Percentiles rank a stretch among this genome's conserved stretches.
These are phyloP conservation scores for Lunasporangiospora selenospora DNA, from an alignment of 192 early-diverging fungal species.

Conservation along the genomic window DNA sequence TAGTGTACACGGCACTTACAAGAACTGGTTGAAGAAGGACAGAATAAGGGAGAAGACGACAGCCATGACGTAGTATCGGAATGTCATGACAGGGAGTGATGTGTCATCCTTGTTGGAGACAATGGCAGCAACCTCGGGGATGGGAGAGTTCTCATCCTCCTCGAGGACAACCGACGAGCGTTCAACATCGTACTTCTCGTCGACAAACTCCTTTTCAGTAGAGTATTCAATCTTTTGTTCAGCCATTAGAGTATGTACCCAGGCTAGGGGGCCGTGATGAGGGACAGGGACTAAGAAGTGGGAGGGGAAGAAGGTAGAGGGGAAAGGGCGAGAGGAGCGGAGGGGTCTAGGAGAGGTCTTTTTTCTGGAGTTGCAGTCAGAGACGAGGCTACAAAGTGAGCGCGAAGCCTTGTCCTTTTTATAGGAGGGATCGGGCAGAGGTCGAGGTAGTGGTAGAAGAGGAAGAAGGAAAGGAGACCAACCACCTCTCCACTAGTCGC, in stretches of 20 bases:
- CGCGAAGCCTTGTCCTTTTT: not conserved
- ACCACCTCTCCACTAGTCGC: too few species aligned
- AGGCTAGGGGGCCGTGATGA: not conserved
- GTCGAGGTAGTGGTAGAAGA: too few species aligned
- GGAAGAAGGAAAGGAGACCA: too few species aligned
- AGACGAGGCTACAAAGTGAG: slow-evolving; percentile 1
- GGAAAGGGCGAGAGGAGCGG: not conserved
- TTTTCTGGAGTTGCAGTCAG: slow-evolving; percentile 10
- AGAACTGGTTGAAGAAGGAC: slow-evolving; percentile 38
- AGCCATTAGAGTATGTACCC: too few species aligned
- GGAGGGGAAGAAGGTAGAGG: not conserved
- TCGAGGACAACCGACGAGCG: slow-evolving; percentile 23
- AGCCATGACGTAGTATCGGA: slow-evolving; percentile 52
- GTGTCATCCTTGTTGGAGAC: slow-evolving; percentile 52
- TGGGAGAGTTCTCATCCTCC: slow-evolving; percentile 46
- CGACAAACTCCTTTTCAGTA: slow-evolving; percentile 18
- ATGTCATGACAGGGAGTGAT: slow-evolving; percentile 53
- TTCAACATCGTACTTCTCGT: slow-evolving; percentile 32
- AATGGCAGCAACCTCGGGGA: slow-evolving; percentile 41
- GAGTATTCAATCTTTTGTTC: slow-evolving; percentile 27
- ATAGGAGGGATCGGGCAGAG: too few species aligned
- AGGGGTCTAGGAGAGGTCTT: slow-evolving; percentile 4
- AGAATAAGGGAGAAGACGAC: slow-evolving; percentile 30
- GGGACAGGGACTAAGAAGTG: not conserved
- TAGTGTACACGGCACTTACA: too few species aligned